These are phyloP conservation scores for Ormosia emarginata DNA, from an alignment of 306 rosid species.

Conservation along the genomic window DNA sequence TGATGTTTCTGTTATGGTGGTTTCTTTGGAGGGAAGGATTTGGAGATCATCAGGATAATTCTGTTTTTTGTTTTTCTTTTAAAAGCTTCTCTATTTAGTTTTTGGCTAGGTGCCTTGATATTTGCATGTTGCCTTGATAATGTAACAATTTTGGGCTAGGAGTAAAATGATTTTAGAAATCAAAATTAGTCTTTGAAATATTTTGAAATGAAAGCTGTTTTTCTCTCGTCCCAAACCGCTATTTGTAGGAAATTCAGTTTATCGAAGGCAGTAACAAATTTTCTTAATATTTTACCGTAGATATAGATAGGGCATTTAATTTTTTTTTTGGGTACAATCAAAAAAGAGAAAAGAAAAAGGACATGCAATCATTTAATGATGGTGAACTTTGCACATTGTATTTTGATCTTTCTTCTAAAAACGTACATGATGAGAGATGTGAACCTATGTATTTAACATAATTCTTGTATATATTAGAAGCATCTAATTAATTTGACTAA, in stretches of 20 bases:
- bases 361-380: too few species aligned
- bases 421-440: too few species aligned
- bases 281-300: too few species aligned
- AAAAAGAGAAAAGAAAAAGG: too few species aligned
- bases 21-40: constrained; percentile 64
- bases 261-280: background rate
- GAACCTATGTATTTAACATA: too few species aligned
- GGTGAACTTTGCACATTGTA: too few species aligned
- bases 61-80: background rate
- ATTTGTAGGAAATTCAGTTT: background rate
- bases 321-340: too few species aligned
- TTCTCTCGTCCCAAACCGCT: background rate
- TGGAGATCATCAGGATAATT: constrained; percentile 64
- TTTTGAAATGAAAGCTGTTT: background rate
- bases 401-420: too few species aligned
- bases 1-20: constrained; percentile 64
- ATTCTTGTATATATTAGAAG: too few species aligned
- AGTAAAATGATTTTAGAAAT: constrained; percentile 37
- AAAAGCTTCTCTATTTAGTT: constrained; percentile 7
- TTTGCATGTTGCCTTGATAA: constrained; percentile 38
- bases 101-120: constrained; percentile 36
- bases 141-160: constrained; percentile 48
- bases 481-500: too few species aligned
- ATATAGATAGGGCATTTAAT: too few species aligned
- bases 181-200: constrained; percentile 18